Conservation (phyloP, 306 rosid genomes). For the Delonix regia region DNA sequence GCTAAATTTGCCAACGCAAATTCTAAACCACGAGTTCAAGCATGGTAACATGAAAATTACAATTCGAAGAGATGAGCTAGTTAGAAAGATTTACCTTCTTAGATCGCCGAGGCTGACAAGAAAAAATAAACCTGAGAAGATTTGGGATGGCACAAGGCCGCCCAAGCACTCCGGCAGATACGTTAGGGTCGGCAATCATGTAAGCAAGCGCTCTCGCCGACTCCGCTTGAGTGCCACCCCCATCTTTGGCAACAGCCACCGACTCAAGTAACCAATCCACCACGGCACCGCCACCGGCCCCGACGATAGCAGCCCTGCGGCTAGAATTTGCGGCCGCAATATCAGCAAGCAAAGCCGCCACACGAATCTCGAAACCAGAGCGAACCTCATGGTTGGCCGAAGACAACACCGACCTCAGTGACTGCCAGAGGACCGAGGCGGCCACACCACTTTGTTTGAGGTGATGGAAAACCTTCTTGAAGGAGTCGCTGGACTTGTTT, state of each 20-base stretch:
- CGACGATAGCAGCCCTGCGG: slow-evolving; percentile 86
- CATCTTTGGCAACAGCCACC: slow-evolving; percentile 74
- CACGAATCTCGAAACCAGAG: slow-evolving; percentile 89
- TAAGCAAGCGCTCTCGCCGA: slow-evolving; percentile 93
- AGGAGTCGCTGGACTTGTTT: slow-evolving; percentile 55
- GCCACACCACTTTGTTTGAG: slow-evolving; percentile 76
- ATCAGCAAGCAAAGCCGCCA: slow-evolving; percentile 88
- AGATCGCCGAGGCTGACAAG: slow-evolving; percentile 87
- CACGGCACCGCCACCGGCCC: slow-evolving; percentile 91
- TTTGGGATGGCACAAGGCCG: slow-evolving; percentile 85
- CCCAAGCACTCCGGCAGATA: slow-evolving; percentile 74
- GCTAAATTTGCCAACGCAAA: slow-evolving; percentile 11
- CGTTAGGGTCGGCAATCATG: slow-evolving; percentile 87
- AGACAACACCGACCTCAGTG: slow-evolving; percentile 78
- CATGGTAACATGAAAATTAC: neutral
- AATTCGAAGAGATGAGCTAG: neutral
- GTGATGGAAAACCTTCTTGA: slow-evolving; percentile 59
- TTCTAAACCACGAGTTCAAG: slow-evolving; percentile 22
- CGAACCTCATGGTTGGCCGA: slow-evolving; percentile 94
- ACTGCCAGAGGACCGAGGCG: slow-evolving; percentile 85
- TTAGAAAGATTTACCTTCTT: slow-evolving; percentile 56
- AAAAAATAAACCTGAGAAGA: slow-evolving; percentile 83
- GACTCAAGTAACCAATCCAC: slow-evolving; percentile 94
- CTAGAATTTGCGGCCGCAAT: slow-evolving; percentile 77
- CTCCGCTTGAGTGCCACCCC: slow-evolving; percentile 81